Evolutionary conservation across 176 grass and related monocot genomes (phyloP), one percentile per base, ranked within the genome.

Genomic region (Triticum urartu): DNA sequence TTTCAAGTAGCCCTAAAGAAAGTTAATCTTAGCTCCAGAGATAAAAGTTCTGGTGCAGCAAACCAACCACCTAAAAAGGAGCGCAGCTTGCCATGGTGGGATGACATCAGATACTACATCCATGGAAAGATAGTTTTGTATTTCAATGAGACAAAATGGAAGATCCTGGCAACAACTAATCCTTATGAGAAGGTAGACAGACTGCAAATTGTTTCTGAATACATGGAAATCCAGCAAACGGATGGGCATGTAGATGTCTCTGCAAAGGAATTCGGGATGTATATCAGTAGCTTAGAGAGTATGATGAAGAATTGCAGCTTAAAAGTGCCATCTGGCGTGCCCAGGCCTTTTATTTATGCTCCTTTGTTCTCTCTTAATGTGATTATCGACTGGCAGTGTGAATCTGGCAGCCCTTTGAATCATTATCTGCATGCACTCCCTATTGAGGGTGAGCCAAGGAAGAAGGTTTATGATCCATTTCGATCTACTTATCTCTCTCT

Each of bases 361-460:
- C 92, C 97, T 85, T 87, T 87, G 56, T 99, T 99, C 89, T 94
- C 94, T 52, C 90, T 99, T 63, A 91, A 94, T 88, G 97, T 99
- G 69, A 82, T 91, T 84, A 96, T 96, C 59, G 93, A 96, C 83
- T 99, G 97, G 97, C 91, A 99, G 78, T 99, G 97, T 86, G 94
- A 99, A 86, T 99, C 97, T 85, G 87, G 94, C 11, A 91, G 85
- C 81, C 92, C 97, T 66, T 82, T 92, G 67, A 96, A 96, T 93
- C 97, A 99, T 82, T 99, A 99, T 88, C 92, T 99, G 84, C 94
- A 99, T 87, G 97, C 97, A 25, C 92, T 99, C 72, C 97, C 97
- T 63, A 64, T 85, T 56, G 97, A 99, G 86, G 82, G 91, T 67
- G 90, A 94, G 81, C 90, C 97, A 71, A 87, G 97, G 81, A 93